Evolutionary conservation across 2,329 filamentous ascomycete species (phyloP).

Genomic region (Achaetomium macrosporum): DNA sequence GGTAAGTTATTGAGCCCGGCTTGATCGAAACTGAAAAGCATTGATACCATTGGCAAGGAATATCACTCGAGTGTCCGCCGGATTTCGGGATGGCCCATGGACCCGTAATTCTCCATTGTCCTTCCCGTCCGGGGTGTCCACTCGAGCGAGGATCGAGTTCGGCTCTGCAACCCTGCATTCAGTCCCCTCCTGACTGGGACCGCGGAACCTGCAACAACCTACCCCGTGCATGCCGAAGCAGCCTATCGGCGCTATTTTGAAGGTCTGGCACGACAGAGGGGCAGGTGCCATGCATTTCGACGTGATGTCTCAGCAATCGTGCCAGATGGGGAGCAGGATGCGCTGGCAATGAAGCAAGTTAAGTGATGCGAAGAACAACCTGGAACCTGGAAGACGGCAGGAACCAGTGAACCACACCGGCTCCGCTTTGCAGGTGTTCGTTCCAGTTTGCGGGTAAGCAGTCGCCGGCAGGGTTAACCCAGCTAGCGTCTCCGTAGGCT

Average conservation of each 20-base stretch:
- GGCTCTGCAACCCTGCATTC: conserved; percentile 7
- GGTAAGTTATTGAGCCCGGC: too few species aligned
- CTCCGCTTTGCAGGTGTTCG: not conserved
- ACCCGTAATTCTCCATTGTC: not conserved
- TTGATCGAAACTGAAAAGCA: too few species aligned
- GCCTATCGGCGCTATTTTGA: not conserved
- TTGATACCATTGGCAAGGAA: too few species aligned
- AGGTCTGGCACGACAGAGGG: too few species aligned
- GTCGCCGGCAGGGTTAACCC: conserved; percentile 2
- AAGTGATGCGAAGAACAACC: not conserved
- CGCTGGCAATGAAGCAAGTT: not conserved
- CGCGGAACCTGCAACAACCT: not conserved
- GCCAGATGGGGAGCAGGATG: not conserved
- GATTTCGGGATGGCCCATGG: not conserved
- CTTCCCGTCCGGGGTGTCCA: not conserved
- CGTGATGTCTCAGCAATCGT: not conserved
- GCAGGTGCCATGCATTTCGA: not conserved
- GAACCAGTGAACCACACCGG: too few species aligned
- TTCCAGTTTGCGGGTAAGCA: not conserved
- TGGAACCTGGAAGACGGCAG: not conserved
- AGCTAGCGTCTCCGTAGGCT: conserved; percentile 10
- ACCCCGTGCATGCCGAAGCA: not conserved
- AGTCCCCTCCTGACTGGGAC: not conserved
- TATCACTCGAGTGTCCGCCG: not conserved
- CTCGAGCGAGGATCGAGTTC: not conserved